phyloP scores from a whole-genome alignment of 1,284 basidiomycete genomes.

The Apiotrichum gamsii region DNA sequence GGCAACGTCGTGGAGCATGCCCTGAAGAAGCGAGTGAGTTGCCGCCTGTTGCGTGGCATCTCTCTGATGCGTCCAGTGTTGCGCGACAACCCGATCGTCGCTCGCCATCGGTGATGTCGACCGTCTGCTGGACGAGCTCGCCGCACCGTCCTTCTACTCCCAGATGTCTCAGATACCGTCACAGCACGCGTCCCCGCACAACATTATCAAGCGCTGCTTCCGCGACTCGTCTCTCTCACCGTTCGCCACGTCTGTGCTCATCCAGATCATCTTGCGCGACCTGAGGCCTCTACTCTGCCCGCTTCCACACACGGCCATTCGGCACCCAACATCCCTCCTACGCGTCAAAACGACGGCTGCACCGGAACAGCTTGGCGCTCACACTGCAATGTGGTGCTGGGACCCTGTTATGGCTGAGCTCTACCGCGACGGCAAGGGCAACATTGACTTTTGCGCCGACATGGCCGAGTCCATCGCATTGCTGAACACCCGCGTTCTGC shows the following conservation, averaged over 20 bases:
- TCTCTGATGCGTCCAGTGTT: too few species aligned
- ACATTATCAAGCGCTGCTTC: slow-evolving; percentile 22
- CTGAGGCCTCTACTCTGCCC: slow-evolving; percentile 69
- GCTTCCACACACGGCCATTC: slow-evolving; percentile 44
- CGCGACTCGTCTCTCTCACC: slow-evolving; percentile 50
- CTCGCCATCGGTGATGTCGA: slow-evolving; percentile 54
- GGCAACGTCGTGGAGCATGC: slow-evolving; percentile 58
- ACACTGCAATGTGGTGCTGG: slow-evolving; percentile 66
- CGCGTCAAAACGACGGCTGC: slow-evolving; percentile 27
- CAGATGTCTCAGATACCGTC: slow-evolving; percentile 39
- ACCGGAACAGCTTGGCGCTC: slow-evolving; percentile 55
- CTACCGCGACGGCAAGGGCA: slow-evolving; percentile 54
- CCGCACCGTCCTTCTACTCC: slow-evolving; percentile 60
- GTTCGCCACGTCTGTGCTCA: slow-evolving; percentile 58
- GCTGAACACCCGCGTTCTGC: too few species aligned
- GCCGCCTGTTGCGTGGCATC: too few species aligned
- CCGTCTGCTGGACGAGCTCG: slow-evolving; percentile 63
- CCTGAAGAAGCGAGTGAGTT: slow-evolving; percentile 23
- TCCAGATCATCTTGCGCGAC: slow-evolving; percentile 78
- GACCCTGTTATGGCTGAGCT: slow-evolving; percentile 58
- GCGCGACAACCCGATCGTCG: slow-evolving; percentile 14
- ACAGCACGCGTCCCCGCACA: neutral
- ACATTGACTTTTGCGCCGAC: slow-evolving; percentile 57
- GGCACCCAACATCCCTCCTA: slow-evolving; percentile 32
- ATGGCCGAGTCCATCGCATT: slow-evolving; percentile 50